Evolutionary conservation across 352 stramenopile species (phyloP), one percentile per base, ranked within the genome.

Genomic region (Globisporangium spiculum): DNA sequence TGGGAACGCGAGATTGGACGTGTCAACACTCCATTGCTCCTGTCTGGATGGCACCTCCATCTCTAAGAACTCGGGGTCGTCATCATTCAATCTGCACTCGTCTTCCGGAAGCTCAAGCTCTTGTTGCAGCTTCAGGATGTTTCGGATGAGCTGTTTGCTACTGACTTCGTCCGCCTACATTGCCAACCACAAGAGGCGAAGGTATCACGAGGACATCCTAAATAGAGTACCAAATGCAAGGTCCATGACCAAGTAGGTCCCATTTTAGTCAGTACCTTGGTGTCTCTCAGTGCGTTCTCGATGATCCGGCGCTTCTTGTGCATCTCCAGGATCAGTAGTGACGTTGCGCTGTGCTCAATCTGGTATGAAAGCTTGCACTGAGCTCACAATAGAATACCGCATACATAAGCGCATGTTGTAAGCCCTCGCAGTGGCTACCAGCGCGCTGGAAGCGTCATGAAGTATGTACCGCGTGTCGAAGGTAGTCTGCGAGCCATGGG

Each of bases 251-350:
- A 9, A 9, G 30, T 6, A 18, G 50, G 16, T 27, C 4, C 3
- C 53, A 36, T 41, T 16, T 44, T 16, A 60, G 18, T 6, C 8
- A 26, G 27, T 30, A 77, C 73, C 69, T 81, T 84, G 10, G 79
- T 92, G 62, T 83, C 77, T 9, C 72, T 60, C 55, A 88, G 71
- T 18, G 79, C 66, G 60, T 75, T 77, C 58, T 92, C 78, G 50
- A 92, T 89, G 32, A 88, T 71, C 24, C 81, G 72, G 18, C 81
- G 80, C 67, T 90, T 92, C 63, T 80, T 86, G 74, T 92, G 84
- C 77, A 90, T 90, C 57, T 92, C 81, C 14, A 80, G 65, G 34
- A 88, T 63, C 26, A 92, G 69, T n/a, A 77, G 66, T 9, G 78
- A 74, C 24, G 68, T 67, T 1, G 79, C 69, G 14, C 83, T 70